phyloP scores from a whole-genome alignment of 352 stramenopile species.

The Globisporangium viniferum region DNA sequence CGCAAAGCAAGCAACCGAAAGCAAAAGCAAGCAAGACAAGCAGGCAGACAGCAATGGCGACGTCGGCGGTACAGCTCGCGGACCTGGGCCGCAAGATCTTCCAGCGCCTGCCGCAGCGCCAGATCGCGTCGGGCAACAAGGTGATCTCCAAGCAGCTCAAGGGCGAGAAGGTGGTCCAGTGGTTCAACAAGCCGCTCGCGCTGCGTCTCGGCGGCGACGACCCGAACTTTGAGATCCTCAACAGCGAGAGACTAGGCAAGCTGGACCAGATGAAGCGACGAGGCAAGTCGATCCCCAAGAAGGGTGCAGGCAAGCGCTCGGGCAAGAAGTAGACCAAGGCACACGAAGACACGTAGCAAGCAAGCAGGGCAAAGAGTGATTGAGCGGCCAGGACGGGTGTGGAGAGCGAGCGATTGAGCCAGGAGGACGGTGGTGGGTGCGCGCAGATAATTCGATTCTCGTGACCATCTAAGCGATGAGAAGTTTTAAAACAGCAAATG shows the following conservation, averaged over 20 bases:
- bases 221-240: slow-evolving; percentile 82
- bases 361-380: not conserved
- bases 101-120: slow-evolving; percentile 80
- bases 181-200: slow-evolving; percentile 83
- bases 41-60: slow-evolving; percentile 18
- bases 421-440: no score
- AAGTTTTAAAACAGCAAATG: no score
- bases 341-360: not conserved
- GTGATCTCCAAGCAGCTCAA: slow-evolving; percentile 88
- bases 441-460: no score
- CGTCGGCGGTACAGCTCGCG: slow-evolving; percentile 61
- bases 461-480: no score
- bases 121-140: slow-evolving; percentile 83
- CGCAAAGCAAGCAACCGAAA: not conserved
- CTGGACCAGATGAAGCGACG: slow-evolving; percentile 86
- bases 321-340: slow-evolving; percentile 59
- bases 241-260: slow-evolving; percentile 71
- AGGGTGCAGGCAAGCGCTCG: slow-evolving; percentile 82
- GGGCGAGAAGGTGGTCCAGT: slow-evolving; percentile 81
- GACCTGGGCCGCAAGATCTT: slow-evolving; percentile 87
- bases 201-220: slow-evolving; percentile 77
- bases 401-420: not conserved
- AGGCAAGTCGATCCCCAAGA: slow-evolving; percentile 85
- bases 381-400: not conserved
- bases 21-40: slow-evolving; percentile 7